These are phyloP conservation scores for Phaeosphaeriaceae sp. DNA, from an alignment of 2,329 filamentous ascomycete genomes.

Conservation along the genomic window DNA sequence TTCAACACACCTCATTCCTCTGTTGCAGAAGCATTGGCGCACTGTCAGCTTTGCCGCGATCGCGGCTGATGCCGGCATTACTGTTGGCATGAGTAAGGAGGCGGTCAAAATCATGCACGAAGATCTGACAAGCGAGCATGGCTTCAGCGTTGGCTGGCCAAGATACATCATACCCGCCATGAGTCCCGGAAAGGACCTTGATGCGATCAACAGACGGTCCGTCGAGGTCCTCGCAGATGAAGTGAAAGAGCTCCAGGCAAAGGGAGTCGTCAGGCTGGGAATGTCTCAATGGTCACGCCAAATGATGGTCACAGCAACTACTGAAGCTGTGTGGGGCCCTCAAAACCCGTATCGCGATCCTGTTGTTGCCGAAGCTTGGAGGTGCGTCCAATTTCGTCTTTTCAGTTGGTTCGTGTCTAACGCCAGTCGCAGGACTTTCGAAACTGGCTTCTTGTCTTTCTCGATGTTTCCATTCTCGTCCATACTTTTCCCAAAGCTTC, in stretches of 20 bases:
- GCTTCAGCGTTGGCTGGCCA: slow-evolving; percentile 23
- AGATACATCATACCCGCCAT: slow-evolving; percentile 33
- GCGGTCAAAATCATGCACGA: slow-evolving; percentile 37
- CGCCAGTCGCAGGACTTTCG: slow-evolving; percentile 25
- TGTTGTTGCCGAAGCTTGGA: slow-evolving; percentile 16
- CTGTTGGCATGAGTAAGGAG: slow-evolving; percentile 24
- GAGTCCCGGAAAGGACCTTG: slow-evolving; percentile 38
- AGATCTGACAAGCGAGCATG: slow-evolving; percentile 45
- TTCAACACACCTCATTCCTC: background rate
- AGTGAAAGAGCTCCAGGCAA: slow-evolving; percentile 34
- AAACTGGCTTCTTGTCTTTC: slow-evolving; percentile 15
- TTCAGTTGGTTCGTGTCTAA: slow-evolving; percentile 14
- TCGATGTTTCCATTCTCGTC: background rate
- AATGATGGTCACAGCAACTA: slow-evolving; percentile 36
- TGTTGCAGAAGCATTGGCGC: slow-evolving; percentile 3
- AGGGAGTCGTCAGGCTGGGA: slow-evolving; percentile 22
- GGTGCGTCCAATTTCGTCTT: background rate
- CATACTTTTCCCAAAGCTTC: slow-evolving; percentile 2
- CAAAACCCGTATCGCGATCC: slow-evolving; percentile 47
- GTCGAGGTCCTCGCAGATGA: slow-evolving; percentile 38
- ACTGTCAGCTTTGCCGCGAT: slow-evolving; percentile 4
- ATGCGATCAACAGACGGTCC: slow-evolving; percentile 21
- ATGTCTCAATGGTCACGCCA: slow-evolving; percentile 1
- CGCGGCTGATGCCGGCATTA: background rate
- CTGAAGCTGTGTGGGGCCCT: slow-evolving; percentile 49